Percentiles rank a stretch among this genome's conserved stretches.
phyloP scores from a whole-genome alignment of 768 basidiomycete genomes.

The Xerocomus brunneocitrinus region DNA sequence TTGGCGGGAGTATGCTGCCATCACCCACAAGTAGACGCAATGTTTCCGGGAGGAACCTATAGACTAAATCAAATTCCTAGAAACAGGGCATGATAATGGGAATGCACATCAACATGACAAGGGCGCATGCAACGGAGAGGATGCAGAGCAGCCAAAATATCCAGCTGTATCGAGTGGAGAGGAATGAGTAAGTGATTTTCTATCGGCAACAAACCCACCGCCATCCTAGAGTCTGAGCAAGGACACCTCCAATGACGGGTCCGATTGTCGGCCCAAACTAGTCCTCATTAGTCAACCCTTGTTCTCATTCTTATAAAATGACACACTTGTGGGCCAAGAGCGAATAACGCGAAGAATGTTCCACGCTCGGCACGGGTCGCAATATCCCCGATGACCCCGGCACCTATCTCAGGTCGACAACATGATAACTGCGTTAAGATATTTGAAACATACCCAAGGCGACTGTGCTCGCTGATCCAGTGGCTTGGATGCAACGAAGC shows the following conservation, averaged over 20 bases:
- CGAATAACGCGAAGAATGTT: constrained; percentile 65
- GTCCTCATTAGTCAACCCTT: background rate
- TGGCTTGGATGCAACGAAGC: constrained; percentile 75
- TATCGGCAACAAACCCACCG: constrained; percentile 35
- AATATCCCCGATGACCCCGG: constrained; percentile 78
- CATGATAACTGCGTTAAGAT: background rate
- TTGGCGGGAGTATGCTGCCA: constrained; percentile 26
- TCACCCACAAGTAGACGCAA: constrained; percentile 24
- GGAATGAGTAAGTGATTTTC: background rate
- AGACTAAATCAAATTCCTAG: background rate
- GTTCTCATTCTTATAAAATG: background rate
- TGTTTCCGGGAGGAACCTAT: constrained; percentile 24
- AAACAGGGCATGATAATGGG: background rate
- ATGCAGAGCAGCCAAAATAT: constrained; percentile 23
- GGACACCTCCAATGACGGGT: constrained; percentile 48
- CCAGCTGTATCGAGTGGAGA: constrained; percentile 7
- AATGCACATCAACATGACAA: constrained; percentile 13
- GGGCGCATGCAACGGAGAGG: constrained; percentile 10
- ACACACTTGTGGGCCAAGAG: constrained; percentile 57
- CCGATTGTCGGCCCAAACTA: constrained; percentile 54
- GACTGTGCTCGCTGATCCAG: constrained; percentile 75
- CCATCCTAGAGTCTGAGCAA: constrained; percentile 61
- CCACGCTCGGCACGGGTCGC: constrained; percentile 69
- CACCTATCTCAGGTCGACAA: constrained; percentile 37
- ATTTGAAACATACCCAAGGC: constrained; percentile 50